Evolutionary conservation across 768 basidiomycete genomes (phyloP), one percentile per base, ranked within the genome.

Genomic region (Pleurotus pulmonarius): DNA sequence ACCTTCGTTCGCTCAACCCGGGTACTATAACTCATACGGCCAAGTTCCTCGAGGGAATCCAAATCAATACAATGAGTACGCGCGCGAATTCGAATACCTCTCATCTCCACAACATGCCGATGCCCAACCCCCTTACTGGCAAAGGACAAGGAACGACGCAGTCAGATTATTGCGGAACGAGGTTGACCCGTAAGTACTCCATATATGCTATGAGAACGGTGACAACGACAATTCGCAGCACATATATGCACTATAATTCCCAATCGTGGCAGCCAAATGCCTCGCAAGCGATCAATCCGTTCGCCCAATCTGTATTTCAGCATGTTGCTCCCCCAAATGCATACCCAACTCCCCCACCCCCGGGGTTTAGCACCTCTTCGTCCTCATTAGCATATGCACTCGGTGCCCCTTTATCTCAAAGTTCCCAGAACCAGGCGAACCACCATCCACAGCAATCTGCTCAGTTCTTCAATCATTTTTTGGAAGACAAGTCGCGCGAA

Each of bases 301-400:
- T 90, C 63, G 82, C 88, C 0, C 83, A 83, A 56, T 82, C 87
- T 2, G 63, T 92, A 20, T 77, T 90, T 53, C 87, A 87, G 56
- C 81, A 81, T 12, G 78, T 81, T 29, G 69, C 76, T 3, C 84
- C 88, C n/a, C 76, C 76, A 15, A 73, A 77, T 3, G 78, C 83
- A 1, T 91, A 91, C 70, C 88, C 88, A 2, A 88, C 88, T 2
- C 86, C 86, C 20, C 86, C 88, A 1, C 83, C 83, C 15, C 86
- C 86, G 1, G 78, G 79, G 11, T 83, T 88, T 40, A 79, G 73
- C 38, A 74, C 78, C n/a, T 82, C 79, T 1, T 87, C 88, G 1
- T 91, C 89, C 13, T 91, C 90, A 11, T 80, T 90, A 56, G 89
- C 90, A 4, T 78, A 77, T 66, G 90, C 90, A 3, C 78, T 92